Percentiles rank a stretch among this genome's conserved stretches.
These are phyloP conservation scores for Exsudoporus frostii DNA, from an alignment of 768 basidiomycete genomes.

Conservation along the genomic window DNA sequence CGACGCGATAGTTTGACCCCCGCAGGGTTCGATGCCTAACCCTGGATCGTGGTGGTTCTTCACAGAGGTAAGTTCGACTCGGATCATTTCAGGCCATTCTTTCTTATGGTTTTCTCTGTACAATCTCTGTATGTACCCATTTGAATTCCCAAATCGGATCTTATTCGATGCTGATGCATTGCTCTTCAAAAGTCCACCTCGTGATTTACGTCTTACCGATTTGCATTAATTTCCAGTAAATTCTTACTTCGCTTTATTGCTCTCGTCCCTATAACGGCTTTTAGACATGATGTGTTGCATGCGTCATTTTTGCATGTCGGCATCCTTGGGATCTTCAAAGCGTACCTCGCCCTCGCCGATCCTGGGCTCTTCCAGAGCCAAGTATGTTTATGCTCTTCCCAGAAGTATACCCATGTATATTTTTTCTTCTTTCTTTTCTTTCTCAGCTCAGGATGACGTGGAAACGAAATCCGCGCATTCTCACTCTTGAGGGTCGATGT, in stretches of 20 bases:
- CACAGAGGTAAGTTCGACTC: slow-evolving; percentile 99
- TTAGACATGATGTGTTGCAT: slow-evolving; percentile 81
- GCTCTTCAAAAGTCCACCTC: slow-evolving; percentile 62
- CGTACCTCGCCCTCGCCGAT: slow-evolving; percentile 89
- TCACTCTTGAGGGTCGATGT: neutral
- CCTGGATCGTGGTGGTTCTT: slow-evolving; percentile 99
- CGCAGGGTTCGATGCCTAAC: slow-evolving; percentile 89
- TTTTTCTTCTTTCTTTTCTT: slow-evolving; percentile 10
- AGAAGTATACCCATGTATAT: slow-evolving; percentile 78
- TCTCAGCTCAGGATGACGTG: neutral
- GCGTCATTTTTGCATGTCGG: slow-evolving; percentile 75
- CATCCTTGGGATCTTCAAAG: slow-evolving; percentile 79
- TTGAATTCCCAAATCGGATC: neutral
- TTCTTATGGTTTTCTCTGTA: slow-evolving; percentile 91
- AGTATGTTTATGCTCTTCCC: slow-evolving; percentile 81
- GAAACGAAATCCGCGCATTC: neutral
- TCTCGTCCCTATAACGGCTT: neutral
- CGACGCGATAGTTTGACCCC: slow-evolving; percentile 58
- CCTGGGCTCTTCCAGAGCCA: slow-evolving; percentile 81
- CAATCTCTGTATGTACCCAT: too few species aligned
- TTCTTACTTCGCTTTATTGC: neutral
- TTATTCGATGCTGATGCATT: neutral
- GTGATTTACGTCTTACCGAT: slow-evolving; percentile 80
- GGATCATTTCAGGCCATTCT: slow-evolving; percentile 95
- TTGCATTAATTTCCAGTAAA: slow-evolving; percentile 84